Conservation (phyloP, 495 filamentous ascomycete genomes). For the Penicillium roqueforti region DNA sequence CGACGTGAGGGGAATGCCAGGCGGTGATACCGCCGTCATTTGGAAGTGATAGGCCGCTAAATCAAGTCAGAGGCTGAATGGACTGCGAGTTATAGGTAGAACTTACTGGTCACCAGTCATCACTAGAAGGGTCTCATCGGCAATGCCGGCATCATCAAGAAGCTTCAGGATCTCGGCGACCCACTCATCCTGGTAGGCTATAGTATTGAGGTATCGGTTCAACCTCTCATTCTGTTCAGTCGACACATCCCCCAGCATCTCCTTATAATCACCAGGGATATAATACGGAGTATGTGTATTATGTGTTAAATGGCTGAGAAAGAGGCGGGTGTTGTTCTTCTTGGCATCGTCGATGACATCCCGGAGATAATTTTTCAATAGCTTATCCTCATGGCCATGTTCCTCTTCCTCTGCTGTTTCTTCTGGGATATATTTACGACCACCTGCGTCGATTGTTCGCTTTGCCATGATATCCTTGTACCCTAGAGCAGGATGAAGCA, state of each 20-base stretch:
- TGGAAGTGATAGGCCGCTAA: conserved; percentile 29
- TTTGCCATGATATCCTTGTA: conserved; percentile 32
- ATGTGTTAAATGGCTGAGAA: conserved; percentile 40
- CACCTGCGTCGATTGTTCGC: conserved; percentile 19
- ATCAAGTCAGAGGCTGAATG: not conserved
- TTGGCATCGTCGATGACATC: conserved; percentile 35
- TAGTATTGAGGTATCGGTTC: conserved; percentile 40
- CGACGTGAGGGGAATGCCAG: conserved; percentile 35
- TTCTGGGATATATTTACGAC: conserved; percentile 21
- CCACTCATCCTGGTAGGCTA: conserved; percentile 40
- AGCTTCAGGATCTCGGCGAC: conserved; percentile 31
- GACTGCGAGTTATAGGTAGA: not conserved
- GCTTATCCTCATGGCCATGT: conserved; percentile 35
- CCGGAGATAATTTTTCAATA: conserved; percentile 33
- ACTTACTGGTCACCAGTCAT: conserved; percentile 45
- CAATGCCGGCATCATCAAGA: conserved; percentile 35
- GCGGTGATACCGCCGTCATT: conserved; percentile 30
- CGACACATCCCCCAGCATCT: conserved; percentile 23
- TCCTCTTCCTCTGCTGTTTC: conserved; percentile 28
- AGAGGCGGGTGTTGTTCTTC: conserved; percentile 32
- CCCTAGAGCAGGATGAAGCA: conserved; percentile 29
- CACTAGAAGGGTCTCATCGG: conserved; percentile 41
- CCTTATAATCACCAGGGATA: conserved; percentile 35
- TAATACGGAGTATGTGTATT: conserved; percentile 41
- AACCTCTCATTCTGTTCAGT: conserved; percentile 28